A percentile compares a stretch with the other conserved stretches of the same genome.
These are phyloP conservation scores for Pyrenophora teres DNA, from an alignment of 2,329 filamentous ascomycete genomes.

Conservation along the genomic window DNA sequence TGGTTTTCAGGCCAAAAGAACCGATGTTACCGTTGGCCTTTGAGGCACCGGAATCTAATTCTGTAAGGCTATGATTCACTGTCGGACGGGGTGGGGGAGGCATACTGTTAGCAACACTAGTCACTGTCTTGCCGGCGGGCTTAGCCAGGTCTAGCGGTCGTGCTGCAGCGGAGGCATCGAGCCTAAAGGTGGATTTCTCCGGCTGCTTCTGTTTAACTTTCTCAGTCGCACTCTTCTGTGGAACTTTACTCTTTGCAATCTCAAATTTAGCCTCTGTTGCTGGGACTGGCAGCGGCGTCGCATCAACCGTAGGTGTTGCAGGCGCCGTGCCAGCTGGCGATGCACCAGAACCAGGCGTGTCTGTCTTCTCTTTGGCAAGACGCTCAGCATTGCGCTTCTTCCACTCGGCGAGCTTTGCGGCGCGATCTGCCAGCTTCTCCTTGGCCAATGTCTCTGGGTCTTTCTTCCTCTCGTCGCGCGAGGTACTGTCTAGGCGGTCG, in stretches of 20 bases:
- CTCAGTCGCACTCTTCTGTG: conserved; percentile 81
- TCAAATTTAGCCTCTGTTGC: conserved; percentile 49
- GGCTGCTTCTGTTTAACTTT: conserved; percentile 65
- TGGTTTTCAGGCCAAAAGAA: conserved; percentile 76
- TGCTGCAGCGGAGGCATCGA: conserved; percentile 38
- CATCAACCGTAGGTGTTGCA: conserved; percentile 58
- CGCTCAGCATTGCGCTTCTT: conserved; percentile 65
- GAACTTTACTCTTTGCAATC: conserved; percentile 72
- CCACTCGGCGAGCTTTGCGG: conserved; percentile 69
- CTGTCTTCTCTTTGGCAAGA: conserved; percentile 68
- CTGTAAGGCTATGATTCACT: conserved; percentile 20
- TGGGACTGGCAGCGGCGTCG: conserved; percentile 39
- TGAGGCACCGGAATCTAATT: conserved; percentile 52
- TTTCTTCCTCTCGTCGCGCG: conserved; percentile 62
- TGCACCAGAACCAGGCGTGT: conserved; percentile 61
- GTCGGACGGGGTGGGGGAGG: no score
- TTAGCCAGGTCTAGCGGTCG: conserved; percentile 34
- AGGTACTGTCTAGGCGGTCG: conserved; percentile 43
- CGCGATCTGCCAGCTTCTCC: conserved; percentile 33
- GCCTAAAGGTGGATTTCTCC: conserved; percentile 47
- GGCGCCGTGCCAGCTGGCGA: conserved; percentile 67
- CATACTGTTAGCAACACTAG: conserved; percentile 23
- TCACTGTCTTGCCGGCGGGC: conserved; percentile 33
- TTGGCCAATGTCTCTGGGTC: conserved; percentile 44
- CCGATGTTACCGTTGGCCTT: conserved; percentile 76